Conservation (phyloP, 2,329 filamentous ascomycete genomes). For the Macrophomina phaseolina region DNA sequence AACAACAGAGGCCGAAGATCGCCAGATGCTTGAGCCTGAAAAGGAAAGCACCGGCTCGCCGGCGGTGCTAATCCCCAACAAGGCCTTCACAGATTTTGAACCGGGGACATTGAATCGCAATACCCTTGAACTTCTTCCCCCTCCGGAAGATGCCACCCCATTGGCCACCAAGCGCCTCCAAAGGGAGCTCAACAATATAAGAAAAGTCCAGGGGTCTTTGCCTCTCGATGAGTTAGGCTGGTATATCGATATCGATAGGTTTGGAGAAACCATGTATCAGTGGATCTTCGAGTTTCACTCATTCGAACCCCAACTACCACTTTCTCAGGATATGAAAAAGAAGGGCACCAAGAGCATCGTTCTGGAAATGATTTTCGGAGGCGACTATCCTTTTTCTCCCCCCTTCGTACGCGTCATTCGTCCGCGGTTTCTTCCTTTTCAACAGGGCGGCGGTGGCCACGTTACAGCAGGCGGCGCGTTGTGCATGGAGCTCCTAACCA, state of each 20-base stretch:
- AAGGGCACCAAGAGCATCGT: conserved; percentile 70
- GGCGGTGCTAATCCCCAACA: background rate
- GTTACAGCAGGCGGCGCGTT: conserved; percentile 84
- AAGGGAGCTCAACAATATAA: conserved; percentile 67
- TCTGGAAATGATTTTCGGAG: conserved; percentile 80
- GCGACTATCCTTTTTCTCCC: conserved; percentile 76
- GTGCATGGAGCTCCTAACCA: conserved; percentile 84
- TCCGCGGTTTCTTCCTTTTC: conserved; percentile 77
- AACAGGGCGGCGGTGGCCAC: conserved; percentile 78
- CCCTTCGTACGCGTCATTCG: conserved; percentile 85
- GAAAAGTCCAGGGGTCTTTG: conserved; percentile 67
- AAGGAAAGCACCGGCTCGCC: conserved; percentile 27
- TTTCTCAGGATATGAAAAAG: conserved; percentile 75
- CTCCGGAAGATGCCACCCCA: conserved; percentile 63
- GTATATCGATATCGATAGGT: conserved; percentile 74
- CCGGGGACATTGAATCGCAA: conserved; percentile 69
- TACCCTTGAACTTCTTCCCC: conserved; percentile 65
- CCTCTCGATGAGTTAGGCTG: conserved; percentile 75
- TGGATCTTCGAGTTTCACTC: conserved; percentile 92
- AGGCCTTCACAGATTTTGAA: conserved; percentile 63
- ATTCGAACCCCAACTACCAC: conserved; percentile 71
- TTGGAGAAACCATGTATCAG: conserved; percentile 72
- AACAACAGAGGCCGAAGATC: conserved; percentile 57
- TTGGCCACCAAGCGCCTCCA: conserved; percentile 68
- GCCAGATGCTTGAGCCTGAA: conserved; percentile 41